phyloP scores from a whole-genome alignment of 2,329 filamentous ascomycete genomes.

The Trichophyton mentagrophytes region DNA sequence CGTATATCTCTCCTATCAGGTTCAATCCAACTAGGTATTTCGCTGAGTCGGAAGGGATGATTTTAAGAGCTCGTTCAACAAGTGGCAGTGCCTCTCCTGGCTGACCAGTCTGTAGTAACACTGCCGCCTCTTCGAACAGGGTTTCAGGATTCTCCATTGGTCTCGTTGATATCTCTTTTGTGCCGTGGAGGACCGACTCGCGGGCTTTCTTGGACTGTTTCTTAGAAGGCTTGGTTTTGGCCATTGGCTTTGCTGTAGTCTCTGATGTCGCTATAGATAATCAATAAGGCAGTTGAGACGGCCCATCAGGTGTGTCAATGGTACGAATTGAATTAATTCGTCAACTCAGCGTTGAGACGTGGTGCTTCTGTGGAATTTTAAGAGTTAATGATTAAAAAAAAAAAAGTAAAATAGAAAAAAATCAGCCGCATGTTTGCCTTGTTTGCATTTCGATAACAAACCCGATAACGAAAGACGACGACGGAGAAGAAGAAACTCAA shows the following conservation, averaged over 20 bases:
- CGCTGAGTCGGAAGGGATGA: constrained; percentile 22
- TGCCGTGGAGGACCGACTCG: constrained; percentile 34
- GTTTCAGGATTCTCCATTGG: constrained; percentile 41
- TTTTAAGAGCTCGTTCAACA: constrained; percentile 41
- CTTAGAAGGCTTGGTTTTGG: constrained; percentile 40
- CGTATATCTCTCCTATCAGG: constrained; percentile 65
- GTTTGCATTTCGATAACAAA: constrained; percentile 1
- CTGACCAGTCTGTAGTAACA: constrained; percentile 46
- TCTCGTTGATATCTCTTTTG: constrained; percentile 26
- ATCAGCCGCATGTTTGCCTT: not conserved
- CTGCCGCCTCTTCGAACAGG: constrained; percentile 45
- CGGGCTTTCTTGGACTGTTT: constrained; percentile 29
- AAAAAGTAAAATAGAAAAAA: not conserved
- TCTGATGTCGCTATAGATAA: not conserved
- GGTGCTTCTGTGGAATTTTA: not conserved
- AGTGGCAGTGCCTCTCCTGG: constrained; percentile 44
- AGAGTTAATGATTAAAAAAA: not conserved
- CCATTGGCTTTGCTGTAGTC: constrained; percentile 29
- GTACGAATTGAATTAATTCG: not conserved
- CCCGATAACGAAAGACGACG: not conserved
- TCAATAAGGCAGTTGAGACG: not conserved
- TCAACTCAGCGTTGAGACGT: not conserved
- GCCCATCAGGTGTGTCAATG: not conserved
- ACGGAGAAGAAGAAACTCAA: not conserved
- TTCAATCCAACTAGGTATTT: constrained; percentile 49